Evolutionary conservation across 2,329 filamentous ascomycete genomes (phyloP), one percentile per base, ranked within the genome.

Genomic region (Colletotrichum ledebouriae): DNA sequence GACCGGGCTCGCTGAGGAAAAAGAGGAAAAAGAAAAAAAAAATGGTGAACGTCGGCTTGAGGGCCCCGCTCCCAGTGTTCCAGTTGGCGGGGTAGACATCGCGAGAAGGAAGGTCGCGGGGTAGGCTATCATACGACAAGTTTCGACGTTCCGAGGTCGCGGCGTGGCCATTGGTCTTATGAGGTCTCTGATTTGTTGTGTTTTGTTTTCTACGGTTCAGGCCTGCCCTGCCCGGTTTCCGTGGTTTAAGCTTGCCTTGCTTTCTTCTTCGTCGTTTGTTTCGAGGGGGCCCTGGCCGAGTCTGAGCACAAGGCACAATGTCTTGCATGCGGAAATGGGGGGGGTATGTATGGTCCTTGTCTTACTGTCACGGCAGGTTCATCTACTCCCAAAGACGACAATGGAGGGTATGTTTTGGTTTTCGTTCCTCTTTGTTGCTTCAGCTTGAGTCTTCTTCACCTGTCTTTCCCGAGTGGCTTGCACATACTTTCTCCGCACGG

Each of bases 201-300:
- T 29, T 37, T 22, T 12, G 11, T 39, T 37, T 55, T 22, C 17
- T 55, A 20, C 17, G 33, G 29, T 20, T 55, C 34, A n/a, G 39
- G 12, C 29, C n/a, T 58, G 41, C 22, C n/a, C 39, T 9, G 41
- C 49, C 2, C 22, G 29, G 49, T 52, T 20, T 52, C n/a, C 49
- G 17, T 34, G 49, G 29, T 34, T 52, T 25, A 25, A 55, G 29
- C 20, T 41, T 34, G 49, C 22, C 33, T 2, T 52, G 49, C 15
- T 7, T 25, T 1, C 49, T 71, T 80, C 79, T 42, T 74, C 25
- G 33, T 20, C 20, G n/a, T 37, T 25, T 74, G 73, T 74, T 55
- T 41, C 17, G 13, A 55, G 12, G 4, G n/a, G 42, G 22, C 42
- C 42, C 13, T n/a, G 20, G 17, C 42, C 42, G 42, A 46, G 42